phyloP scores from a whole-genome alignment of 1,284 basidiomycete genomes.

The Ceratobasidium sp. region DNA sequence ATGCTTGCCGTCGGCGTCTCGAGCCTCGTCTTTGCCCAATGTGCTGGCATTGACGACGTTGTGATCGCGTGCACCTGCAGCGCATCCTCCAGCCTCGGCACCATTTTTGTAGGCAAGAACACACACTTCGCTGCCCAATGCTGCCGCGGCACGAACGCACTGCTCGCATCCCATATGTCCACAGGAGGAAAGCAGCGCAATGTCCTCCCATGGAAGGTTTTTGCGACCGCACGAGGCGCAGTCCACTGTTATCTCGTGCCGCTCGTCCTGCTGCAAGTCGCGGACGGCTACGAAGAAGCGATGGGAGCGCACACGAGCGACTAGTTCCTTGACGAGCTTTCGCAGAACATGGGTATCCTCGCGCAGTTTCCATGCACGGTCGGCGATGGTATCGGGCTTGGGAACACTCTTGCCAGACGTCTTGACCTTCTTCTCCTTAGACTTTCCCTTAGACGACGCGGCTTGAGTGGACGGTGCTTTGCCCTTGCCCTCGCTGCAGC shows the following conservation, averaged over 20 bases:
- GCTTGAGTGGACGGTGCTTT: conserved; percentile 40
- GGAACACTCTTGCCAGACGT: conserved; percentile 48
- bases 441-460: conserved; percentile 46
- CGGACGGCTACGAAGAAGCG: conserved; percentile 92
- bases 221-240: conserved; percentile 71
- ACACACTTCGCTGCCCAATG: conserved; percentile 74
- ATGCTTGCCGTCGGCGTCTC: conserved; percentile 77
- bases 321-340: conserved; percentile 84
- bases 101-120: conserved; percentile 63
- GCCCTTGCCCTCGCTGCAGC: conserved; percentile 40
- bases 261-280: conserved; percentile 79
- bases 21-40: conserved; percentile 82
- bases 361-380: conserved; percentile 81
- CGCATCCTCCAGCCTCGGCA: conserved; percentile 68
- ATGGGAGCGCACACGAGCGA: conserved; percentile 86
- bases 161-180: conserved; percentile 84
- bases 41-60: conserved; percentile 86
- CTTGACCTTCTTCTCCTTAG: conserved; percentile 52
- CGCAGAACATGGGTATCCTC: conserved; percentile 88
- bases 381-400: conserved; percentile 50
- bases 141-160: conserved; percentile 77
- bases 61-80: conserved; percentile 73
- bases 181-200: conserved; percentile 88
- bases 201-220: conserved; percentile 70
- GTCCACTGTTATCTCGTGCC: conserved; percentile 61